Conservation (phyloP, 345 rosid species). For the Aquilaria yunnanensis region DNA sequence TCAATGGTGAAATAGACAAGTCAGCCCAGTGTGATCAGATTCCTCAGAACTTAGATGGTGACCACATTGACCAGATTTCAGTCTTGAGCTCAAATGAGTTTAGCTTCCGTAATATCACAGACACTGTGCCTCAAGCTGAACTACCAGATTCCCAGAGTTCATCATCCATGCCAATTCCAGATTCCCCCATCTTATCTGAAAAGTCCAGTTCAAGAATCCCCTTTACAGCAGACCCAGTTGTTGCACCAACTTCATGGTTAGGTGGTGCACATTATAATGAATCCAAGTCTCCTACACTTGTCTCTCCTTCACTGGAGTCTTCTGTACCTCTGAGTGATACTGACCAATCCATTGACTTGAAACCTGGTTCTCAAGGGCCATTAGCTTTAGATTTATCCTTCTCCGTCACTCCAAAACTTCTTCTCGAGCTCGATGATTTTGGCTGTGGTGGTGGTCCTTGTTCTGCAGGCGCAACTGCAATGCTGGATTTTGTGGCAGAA, state of each 20-base stretch:
- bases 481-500: constrained; percentile 89
- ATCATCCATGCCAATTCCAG: constrained; percentile 40
- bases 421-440: constrained; percentile 76
- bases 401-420: constrained; percentile 54
- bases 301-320: constrained; percentile 64
- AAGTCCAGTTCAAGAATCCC: constrained; percentile 56
- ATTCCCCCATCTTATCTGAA: constrained; percentile 76
- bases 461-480: constrained; percentile 90
- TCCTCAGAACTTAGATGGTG: constrained; percentile 35
- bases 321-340: constrained; percentile 48
- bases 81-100: constrained; percentile 48
- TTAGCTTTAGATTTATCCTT: constrained; percentile 46
- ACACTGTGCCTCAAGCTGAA: constrained; percentile 26
- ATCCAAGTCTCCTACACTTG: constrained; percentile 36
- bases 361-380: constrained; percentile 48
- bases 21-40: constrained; percentile 33
- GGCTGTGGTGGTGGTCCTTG: constrained; percentile 97
- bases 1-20: constrained; percentile 38
- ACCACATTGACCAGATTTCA: constrained; percentile 38
- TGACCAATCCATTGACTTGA: constrained; percentile 59
- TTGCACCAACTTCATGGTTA: constrained; percentile 82
- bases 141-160: constrained; percentile 52
- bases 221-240: constrained; percentile 50
- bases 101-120: constrained; percentile 29
- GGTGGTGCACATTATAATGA: constrained; percentile 40